These are phyloP conservation scores for Chlorella sp. DNA, from an alignment of 139 green algal genomes.

Conservation along the genomic window DNA sequence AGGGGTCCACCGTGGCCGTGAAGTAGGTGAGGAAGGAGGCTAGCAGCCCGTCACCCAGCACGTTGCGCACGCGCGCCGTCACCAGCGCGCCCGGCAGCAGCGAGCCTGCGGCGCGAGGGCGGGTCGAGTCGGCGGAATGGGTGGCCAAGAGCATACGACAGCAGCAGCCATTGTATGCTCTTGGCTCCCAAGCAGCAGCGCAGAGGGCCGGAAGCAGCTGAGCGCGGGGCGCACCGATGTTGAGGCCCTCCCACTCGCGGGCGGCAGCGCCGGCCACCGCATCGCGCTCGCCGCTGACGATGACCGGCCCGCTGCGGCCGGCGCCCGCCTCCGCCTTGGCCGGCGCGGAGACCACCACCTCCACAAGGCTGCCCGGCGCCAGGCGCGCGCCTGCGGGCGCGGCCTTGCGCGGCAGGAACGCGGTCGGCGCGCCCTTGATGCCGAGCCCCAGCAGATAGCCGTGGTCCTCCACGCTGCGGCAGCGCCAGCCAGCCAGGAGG, in stretches of 20 bases:
- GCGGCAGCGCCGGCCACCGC: conserved; percentile 27
- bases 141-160: too few relatives aligned
- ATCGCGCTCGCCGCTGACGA: conserved; percentile 31
- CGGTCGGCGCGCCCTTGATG: conserved; percentile 71
- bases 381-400: conserved; percentile 29
- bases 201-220: too few relatives aligned
- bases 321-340: conserved; percentile 13
- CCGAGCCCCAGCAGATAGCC: conserved; percentile 85
- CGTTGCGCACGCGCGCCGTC: conserved; percentile 52
- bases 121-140: too few relatives aligned
- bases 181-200: too few relatives aligned
- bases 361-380: conserved; percentile 52
- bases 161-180: too few relatives aligned
- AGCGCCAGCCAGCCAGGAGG: too few relatives aligned
- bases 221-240: conserved; percentile 58
- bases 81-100: conserved; percentile 86
- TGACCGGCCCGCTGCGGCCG: conserved; percentile 25
- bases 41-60: conserved; percentile 81
- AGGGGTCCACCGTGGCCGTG: conserved; percentile 82
- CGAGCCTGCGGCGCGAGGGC: conserved; percentile 24
- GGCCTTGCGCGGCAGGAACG: conserved; percentile 62
- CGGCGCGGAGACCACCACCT: conserved; percentile 43
- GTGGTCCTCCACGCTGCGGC: conserved; percentile 89
- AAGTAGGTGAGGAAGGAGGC: conserved; percentile 91
- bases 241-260: conserved; percentile 64